Base-by-base conservation (phyloP, 2,329 filamentous ascomycete species). In the Pyricularia pennisetigena region DNA sequence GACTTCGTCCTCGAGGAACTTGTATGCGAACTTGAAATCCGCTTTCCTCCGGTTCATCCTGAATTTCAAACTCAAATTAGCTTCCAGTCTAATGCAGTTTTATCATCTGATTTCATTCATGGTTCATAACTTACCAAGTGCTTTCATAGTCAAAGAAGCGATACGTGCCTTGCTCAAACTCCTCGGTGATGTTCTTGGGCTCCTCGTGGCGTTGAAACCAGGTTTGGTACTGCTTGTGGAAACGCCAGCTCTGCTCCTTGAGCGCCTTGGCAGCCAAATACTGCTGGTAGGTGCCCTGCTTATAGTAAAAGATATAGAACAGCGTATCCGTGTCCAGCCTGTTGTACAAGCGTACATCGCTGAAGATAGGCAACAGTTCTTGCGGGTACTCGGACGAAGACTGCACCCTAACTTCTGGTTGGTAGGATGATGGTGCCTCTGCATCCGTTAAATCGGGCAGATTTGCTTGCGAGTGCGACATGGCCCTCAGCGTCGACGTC, bases 181-280 rank as follows among this genome's bases (percentile, higher is more conserved):
- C 95, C 79, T 99, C 95, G 0, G 95, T 98, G 75, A 99, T 99
- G 74, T 89, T 94, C 83, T 99, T 99, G 23, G 95, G 95, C 82
- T 99, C 95, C 76, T 99, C 95, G 73, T 99, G 95, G 67, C 95
- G 87, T 79, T 99, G 95, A 76, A 99, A 99, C 95, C 95, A 99
- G 1, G 95, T 99, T 79, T 97, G 95, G 77, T 99, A 99, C 79
- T 98, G 95, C 83, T 99, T 99, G 81, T 99, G 95, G 78, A 99
- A 99, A 68, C 95, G 87, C 95, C 95, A 99, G 79, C 94, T 97
- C 79, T 99, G 95, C 72, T 94, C 92, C 81, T 99, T 99, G 67
- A 99, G 82, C n/a, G 95, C 93, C 79, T 97, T 97, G 16, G 95
- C 95, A 1, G 95, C 93, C 69, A 98, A 85, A 76, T 94, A 97